Conservation (phyloP, 2,329 filamentous ascomycete genomes). For the Xylariaceae sp. region DNA sequence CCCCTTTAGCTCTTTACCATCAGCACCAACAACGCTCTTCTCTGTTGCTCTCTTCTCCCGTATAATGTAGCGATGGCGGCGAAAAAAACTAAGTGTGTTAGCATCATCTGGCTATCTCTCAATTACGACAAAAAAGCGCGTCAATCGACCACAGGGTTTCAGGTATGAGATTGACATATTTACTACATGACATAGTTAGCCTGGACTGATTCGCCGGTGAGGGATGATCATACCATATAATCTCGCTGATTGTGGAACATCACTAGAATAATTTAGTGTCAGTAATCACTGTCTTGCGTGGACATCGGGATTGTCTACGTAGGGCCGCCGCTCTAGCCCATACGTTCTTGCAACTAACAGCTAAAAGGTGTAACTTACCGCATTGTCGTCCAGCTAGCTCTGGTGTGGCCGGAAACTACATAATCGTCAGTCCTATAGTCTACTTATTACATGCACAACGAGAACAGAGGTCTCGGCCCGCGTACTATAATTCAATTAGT, state of each 20-base stretch:
- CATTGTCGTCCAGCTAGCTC: constrained; percentile 86
- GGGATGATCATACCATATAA: constrained; percentile 57
- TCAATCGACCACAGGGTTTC: neutral
- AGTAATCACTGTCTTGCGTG: neutral
- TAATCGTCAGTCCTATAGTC: neutral
- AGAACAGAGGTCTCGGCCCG: too few species aligned
- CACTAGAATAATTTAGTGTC: constrained; percentile 54
- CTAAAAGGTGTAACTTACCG: constrained; percentile 83
- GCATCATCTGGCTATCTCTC: neutral
- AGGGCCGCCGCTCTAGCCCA: too few species aligned
- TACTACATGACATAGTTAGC: neutral
- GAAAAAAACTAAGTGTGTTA: constrained; percentile 60
- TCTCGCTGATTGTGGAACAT: constrained; percentile 90
- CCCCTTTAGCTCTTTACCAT: constrained; percentile 80
- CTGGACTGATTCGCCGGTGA: neutral
- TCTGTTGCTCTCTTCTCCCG: constrained; percentile 83
- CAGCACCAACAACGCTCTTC: constrained; percentile 77
- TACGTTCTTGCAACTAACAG: constrained; percentile 66
- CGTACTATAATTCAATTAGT: too few species aligned
- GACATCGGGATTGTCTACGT: neutral
- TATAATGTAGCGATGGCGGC: constrained; percentile 89
- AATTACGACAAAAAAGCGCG: too few species aligned
- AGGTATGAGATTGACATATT: neutral
- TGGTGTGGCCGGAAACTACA: constrained; percentile 69
- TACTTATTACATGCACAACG: neutral